These are phyloP conservation scores for Verbena officinalis DNA, from an alignment of 257 asterid species.

Conservation along the genomic window DNA sequence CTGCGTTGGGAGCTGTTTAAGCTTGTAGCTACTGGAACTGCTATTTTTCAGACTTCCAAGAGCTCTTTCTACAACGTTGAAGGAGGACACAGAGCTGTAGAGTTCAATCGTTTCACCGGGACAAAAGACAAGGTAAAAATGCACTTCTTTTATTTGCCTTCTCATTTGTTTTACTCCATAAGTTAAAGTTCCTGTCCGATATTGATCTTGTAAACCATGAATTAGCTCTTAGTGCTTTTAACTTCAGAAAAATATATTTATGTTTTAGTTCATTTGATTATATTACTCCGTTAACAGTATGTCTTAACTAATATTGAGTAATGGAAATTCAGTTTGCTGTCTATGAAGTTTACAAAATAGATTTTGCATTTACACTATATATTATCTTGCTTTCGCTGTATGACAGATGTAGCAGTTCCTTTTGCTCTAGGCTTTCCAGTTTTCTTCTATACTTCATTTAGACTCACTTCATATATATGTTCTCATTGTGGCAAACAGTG, in stretches of 20 bases:
- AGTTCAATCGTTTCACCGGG: slow-evolving; percentile 12
- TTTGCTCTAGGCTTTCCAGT: no score
- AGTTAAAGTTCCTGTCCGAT: not conserved
- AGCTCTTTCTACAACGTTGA: slow-evolving; percentile 9
- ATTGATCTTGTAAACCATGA: not conserved
- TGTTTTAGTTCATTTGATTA: not conserved
- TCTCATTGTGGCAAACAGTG: not conserved
- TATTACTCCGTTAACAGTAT: not conserved
- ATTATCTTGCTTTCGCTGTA: not conserved
- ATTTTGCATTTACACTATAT: not conserved
- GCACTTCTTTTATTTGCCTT: not conserved
- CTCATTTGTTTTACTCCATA: not conserved
- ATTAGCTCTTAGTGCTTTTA: not conserved
- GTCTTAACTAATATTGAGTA: not conserved
- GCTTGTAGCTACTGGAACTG: not conserved
- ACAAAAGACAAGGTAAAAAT: slow-evolving; percentile 8
- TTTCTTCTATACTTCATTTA: no score
- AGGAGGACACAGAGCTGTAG: slow-evolving; percentile 21
- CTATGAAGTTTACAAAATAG: not conserved
- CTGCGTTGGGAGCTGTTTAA: not conserved
- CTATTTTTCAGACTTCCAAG: not conserved
- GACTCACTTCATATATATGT: not conserved
- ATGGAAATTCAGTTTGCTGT: not conserved
- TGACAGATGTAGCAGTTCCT: not conserved
- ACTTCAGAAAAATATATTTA: not conserved